A percentile compares a stretch with the other conserved stretches of the same genome.
These are phyloP conservation scores for Vitellaria paradoxa DNA, from an alignment of 179 eudicot genomes.

Conservation along the genomic window DNA sequence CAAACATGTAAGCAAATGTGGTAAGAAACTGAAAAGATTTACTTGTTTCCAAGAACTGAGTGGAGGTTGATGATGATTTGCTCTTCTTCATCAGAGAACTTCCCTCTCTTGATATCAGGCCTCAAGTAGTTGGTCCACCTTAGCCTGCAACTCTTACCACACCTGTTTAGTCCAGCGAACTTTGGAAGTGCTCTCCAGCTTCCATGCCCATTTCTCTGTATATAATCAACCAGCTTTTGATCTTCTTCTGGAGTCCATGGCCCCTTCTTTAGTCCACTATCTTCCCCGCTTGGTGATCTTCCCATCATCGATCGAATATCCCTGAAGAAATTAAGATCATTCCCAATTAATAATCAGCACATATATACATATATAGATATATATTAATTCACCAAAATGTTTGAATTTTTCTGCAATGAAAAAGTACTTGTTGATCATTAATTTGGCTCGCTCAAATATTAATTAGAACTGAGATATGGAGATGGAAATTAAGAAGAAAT, in stretches of 20 bases:
- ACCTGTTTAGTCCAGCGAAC: conserved; percentile 56
- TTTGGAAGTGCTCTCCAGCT: conserved; percentile 71
- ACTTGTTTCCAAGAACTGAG: conserved; percentile 72
- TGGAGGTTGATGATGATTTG: conserved; percentile 64
- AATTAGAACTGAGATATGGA: too few relatives aligned
- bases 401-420: too few relatives aligned
- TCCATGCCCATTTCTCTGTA: conserved; percentile 46
- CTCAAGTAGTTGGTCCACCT: conserved; percentile 51
- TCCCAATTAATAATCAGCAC: conserved; percentile 27
- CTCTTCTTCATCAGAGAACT: conserved; percentile 59
- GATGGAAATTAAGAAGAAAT: not conserved
- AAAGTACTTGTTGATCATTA: too few relatives aligned
- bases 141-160: conserved; percentile 40
- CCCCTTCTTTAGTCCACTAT: conserved; percentile 18
- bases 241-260: conserved; percentile 52
- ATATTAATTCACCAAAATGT: too few relatives aligned
- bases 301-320: conserved; percentile 23
- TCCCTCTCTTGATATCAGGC: conserved; percentile 21
- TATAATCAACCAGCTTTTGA: too few relatives aligned
- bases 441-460: too few relatives aligned
- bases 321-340: not conserved
- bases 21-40: not conserved
- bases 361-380: too few relatives aligned
- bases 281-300: conserved; percentile 24
- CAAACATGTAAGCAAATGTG: too few relatives aligned